phyloP scores from a whole-genome alignment of 75 land plant species.

The Pinus albicaulis region DNA sequence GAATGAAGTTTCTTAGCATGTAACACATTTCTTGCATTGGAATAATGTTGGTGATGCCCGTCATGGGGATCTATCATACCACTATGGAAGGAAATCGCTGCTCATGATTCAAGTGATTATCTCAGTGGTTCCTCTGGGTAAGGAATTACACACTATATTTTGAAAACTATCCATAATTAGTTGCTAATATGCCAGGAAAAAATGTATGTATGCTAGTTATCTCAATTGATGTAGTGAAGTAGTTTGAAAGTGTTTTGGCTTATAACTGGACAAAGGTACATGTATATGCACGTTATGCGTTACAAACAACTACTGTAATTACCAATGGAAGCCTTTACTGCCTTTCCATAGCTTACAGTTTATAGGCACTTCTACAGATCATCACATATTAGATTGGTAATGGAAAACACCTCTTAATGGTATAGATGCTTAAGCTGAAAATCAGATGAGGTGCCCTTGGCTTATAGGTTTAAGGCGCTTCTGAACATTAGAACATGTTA shows the following conservation, averaged over 20 bases:
- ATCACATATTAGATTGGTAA: no score
- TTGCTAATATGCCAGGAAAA: background rate
- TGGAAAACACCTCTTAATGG: no score
- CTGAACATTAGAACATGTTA: no score
- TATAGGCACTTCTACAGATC: no score
- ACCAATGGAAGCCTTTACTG: slow-evolving; percentile 44
- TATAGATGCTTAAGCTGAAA: no score
- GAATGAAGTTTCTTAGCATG: no score
- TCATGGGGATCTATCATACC: slow-evolving; percentile 68
- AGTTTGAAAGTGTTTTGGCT: slow-evolving; percentile 55
- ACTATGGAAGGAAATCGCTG: slow-evolving; percentile 63
- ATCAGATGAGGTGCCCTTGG: no score
- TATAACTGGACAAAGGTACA: slow-evolving; percentile 34
- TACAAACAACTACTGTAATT: slow-evolving; percentile 42
- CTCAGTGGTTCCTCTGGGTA: slow-evolving; percentile 56
- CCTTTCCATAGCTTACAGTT: no score
- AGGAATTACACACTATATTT: background rate
- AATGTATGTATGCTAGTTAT: background rate
- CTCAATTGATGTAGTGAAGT: background rate
- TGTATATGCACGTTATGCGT: slow-evolving; percentile 43
- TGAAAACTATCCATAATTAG: background rate
- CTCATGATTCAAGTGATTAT: slow-evolving; percentile 53
- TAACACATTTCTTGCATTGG: slow-evolving; percentile 68
- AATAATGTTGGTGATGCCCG: slow-evolving; percentile 45
- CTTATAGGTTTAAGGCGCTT: no score